Evolutionary conservation across 805 yeast genomes (phyloP), one percentile per base, ranked within the genome.

Genomic region (Naumovozyma castellii): DNA sequence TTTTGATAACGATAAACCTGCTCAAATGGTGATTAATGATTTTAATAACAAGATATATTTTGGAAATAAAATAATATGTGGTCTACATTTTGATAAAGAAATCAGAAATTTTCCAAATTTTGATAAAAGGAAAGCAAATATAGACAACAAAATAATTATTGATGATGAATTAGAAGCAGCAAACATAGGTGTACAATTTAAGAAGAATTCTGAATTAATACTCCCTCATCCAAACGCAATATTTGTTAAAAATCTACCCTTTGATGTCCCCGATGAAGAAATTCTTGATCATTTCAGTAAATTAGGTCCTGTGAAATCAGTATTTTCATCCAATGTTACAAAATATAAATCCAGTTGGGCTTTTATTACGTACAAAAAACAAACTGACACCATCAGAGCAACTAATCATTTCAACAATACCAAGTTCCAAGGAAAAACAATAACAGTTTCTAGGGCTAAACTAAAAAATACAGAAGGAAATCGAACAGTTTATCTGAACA

Each of bases 351-450:
- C 65, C 5, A 40, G 49, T 17, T 61, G 64, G 64, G 69, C 69
- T 5, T 69, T 68, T 44, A 59, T 71, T 2, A 68, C 69, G 14
- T 71, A 64, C 48, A 66, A 64, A 42, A 57, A 56, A 25, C 57
- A 59, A 18, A 42, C 49, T 6, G 65, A 59, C 35, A 67, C 71
- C 1, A 47, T 49, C 18, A 44, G 49, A 3, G 67, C 72, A 10
- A 64, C 72, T 15, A 47, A 57, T 17, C 41, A 44, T 14, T 49
- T 61, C 30, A 57, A 68, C 41, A 53, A 55, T 13, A 44, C 53
- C 8, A 22, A 35, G 2, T 60, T 59, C 34, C 55, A 53, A 34
- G 61, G 53, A 3, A 56, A 50, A 35, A 49, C 42, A 13, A 42
- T 61, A 2, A 41, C 41, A 22, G 57, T 59, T 15, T 44, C 46